Evolutionary conservation across 352 stramenopile species (phyloP).

Genomic region (Globisporangium polare): DNA sequence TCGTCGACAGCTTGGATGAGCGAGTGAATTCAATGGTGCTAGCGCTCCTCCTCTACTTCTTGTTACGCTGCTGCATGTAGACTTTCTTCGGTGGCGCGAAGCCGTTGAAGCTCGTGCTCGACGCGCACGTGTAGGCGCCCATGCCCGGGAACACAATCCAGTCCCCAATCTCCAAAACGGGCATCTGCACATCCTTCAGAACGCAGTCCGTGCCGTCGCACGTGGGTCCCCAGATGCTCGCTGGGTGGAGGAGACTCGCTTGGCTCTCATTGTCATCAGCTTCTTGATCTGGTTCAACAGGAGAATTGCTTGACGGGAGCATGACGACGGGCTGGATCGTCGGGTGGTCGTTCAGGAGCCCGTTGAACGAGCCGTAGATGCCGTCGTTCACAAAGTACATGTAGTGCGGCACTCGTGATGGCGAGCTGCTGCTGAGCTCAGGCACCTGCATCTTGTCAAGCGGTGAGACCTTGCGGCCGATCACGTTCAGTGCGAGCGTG

Average conservation of each 20-base stretch:
- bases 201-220: constrained; percentile 96
- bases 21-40: neutral
- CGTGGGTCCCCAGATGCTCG: constrained; percentile 92
- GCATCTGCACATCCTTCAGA: constrained; percentile 89
- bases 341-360: constrained; percentile 95
- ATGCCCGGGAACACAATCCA: constrained; percentile 96
- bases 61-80: constrained; percentile 32
- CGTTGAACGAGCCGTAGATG: constrained; percentile 97
- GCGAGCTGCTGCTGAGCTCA: no score
- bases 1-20: neutral
- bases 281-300: no score
- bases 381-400: constrained; percentile 97
- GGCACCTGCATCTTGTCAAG: neutral
- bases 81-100: constrained; percentile 89
- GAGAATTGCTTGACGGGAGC: no score
- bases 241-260: constrained; percentile 24
- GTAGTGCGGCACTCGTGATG: constrained; percentile 54
- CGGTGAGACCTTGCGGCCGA: constrained; percentile 81
- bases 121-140: constrained; percentile 93
- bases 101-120: constrained; percentile 92
- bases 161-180: constrained; percentile 89
- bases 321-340: constrained; percentile 77
- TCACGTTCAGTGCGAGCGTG: constrained; percentile 92
- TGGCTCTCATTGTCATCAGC: no score
- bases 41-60: no score